These are phyloP conservation scores for Hyphopichia khmerensis DNA, from an alignment of 1,139 yeast species.

Conservation along the genomic window DNA sequence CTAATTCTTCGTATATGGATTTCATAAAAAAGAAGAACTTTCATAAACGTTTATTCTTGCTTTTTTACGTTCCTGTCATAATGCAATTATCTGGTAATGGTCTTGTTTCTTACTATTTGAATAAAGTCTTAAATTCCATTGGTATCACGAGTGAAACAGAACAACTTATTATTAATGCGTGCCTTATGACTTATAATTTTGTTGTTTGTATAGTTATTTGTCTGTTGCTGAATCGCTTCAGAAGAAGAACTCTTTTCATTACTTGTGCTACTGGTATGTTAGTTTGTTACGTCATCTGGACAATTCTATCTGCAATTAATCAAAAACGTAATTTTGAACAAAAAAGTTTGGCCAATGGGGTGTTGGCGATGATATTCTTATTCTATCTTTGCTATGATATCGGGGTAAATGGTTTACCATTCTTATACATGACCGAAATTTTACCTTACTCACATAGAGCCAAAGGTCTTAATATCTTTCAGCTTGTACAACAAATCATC, in stretches of 20 bases:
- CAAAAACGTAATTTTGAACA: constrained; percentile 34
- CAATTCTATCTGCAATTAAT: constrained; percentile 36
- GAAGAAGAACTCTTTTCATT: constrained; percentile 47
- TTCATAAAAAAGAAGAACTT: constrained; percentile 34
- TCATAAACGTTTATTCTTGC: constrained; percentile 45
- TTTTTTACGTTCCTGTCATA: constrained; percentile 30
- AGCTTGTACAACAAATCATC: constrained; percentile 24
- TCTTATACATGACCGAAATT: constrained; percentile 40
- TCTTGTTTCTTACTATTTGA: constrained; percentile 50
- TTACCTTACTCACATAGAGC: constrained; percentile 47
- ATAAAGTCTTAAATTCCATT: constrained; percentile 46
- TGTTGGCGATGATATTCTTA: constrained; percentile 47
- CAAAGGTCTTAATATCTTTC: constrained; percentile 38
- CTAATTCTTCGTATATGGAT: constrained; percentile 31
- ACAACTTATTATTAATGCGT: constrained; percentile 49
- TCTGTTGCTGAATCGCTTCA: constrained; percentile 27
- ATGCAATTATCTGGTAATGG: constrained; percentile 55
- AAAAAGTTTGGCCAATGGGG: constrained; percentile 37
- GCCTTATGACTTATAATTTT: constrained; percentile 43
- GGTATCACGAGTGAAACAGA: constrained; percentile 44
- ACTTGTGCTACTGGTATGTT: constrained; percentile 36
- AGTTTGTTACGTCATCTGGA: constrained; percentile 38
- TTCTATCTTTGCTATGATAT: constrained; percentile 38
- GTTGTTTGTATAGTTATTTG: constrained; percentile 30
- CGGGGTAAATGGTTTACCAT: constrained; percentile 42